Evolutionary conservation across 306 rosid genomes (phyloP).

Genomic region (Delonix regia): DNA sequence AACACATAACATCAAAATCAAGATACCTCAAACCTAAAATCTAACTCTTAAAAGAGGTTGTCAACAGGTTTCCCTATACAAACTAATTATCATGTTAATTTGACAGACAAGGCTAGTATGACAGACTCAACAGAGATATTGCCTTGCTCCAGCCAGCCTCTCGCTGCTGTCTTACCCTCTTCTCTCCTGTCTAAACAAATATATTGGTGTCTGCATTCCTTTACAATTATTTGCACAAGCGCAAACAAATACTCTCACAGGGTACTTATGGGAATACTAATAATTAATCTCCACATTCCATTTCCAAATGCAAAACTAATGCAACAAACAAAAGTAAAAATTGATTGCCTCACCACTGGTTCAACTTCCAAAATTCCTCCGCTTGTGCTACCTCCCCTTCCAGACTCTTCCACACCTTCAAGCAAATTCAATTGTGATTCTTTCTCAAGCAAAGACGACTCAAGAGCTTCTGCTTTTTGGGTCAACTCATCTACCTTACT

Average conservation of each 20-base stretch:
- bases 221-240: not conserved
- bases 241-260: not conserved
- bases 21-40: conserved; percentile 20
- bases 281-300: not conserved
- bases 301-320: not conserved
- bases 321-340: conserved; percentile 10
- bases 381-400: conserved; percentile 51
- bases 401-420: conserved; percentile 70
- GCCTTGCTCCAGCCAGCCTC: not conserved
- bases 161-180: not conserved
- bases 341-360: conserved; percentile 74
- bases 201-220: not conserved
- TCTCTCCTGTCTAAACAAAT: not conserved
- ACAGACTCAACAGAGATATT: not conserved
- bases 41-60: not conserved
- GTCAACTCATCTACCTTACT: conserved; percentile 68
- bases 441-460: conserved; percentile 70
- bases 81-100: not conserved
- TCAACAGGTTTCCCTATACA: not conserved
- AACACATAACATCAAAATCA: not conserved
- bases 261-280: not conserved
- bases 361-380: conserved; percentile 81
- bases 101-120: not conserved
- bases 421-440: conserved; percentile 75
- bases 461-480: conserved; percentile 65